Evolutionary conservation across 2,329 filamentous ascomycete genomes (phyloP).

Genomic region (Fusarium neocosmosporiellum): DNA sequence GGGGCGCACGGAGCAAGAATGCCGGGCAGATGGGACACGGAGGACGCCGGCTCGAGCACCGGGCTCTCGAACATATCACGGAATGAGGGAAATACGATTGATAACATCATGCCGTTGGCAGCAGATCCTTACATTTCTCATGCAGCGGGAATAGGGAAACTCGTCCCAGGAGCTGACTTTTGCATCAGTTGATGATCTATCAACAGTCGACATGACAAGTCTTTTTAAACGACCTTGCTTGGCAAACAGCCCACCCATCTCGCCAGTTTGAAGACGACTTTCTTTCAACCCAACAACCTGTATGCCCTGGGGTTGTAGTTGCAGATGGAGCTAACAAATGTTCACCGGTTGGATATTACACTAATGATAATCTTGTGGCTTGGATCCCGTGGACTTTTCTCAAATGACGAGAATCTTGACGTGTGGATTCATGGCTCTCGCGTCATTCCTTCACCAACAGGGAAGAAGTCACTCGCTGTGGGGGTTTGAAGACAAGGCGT

Average conservation of each 20-base stretch:
- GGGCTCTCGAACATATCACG: slow-evolving; percentile 31
- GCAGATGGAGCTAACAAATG: neutral
- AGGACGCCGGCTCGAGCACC: slow-evolving; percentile 14
- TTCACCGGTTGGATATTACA: neutral
- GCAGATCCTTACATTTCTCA: slow-evolving; percentile 3
- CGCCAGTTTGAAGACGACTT: neutral
- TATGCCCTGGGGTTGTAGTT: neutral
- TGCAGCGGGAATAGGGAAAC: slow-evolving; percentile 2
- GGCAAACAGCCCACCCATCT: slow-evolving; percentile 22
- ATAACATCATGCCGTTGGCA: slow-evolving; percentile 8
- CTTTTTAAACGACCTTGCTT: neutral
- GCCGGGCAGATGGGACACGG: slow-evolving; percentile 23
- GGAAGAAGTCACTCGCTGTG: slow-evolving; percentile 17
- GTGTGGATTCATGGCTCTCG: slow-evolving; percentile 37
- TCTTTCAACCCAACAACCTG: neutral
- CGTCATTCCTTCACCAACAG: slow-evolving; percentile 36
- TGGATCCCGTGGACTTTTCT: slow-evolving; percentile 1
- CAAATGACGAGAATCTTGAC: slow-evolving; percentile 26
- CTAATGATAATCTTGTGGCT: slow-evolving; percentile 3
- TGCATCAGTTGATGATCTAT: slow-evolving; percentile 3
- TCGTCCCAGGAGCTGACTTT: neutral
- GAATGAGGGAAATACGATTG: slow-evolving; percentile 23
- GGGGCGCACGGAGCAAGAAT: slow-evolving; percentile 27
- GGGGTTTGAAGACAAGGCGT: neutral
- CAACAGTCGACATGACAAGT: neutral